Evolutionary conservation across 805 yeast species (phyloP).

Genomic region (Myxozyma neglecta): DNA sequence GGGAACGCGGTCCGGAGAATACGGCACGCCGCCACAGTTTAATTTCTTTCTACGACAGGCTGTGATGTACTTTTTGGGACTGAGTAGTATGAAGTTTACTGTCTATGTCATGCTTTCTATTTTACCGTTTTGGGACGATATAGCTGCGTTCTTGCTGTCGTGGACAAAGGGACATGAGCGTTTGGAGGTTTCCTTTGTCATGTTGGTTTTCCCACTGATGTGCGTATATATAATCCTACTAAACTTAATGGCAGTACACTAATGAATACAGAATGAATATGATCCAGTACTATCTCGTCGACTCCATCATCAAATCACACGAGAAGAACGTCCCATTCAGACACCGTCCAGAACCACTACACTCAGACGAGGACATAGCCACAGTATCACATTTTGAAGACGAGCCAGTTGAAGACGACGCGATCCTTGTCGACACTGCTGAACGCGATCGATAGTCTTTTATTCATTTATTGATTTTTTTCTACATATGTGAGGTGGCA

Average conservation of each 20-base stretch:
- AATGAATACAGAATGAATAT: conserved; percentile 42
- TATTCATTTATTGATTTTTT: not conserved
- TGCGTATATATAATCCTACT: conserved; percentile 8
- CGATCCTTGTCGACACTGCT: conserved; percentile 14
- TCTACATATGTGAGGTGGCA: not conserved
- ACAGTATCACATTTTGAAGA: conserved; percentile 16
- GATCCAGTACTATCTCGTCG: conserved; percentile 56
- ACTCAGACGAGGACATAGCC: conserved; percentile 2
- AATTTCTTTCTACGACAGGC: conserved; percentile 72
- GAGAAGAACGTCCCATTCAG: conserved; percentile 14
- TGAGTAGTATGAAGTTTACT: conserved; percentile 61
- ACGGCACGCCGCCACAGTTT: conserved; percentile 61
- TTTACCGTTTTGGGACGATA: conserved; percentile 65
- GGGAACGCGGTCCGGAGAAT: conserved; percentile 54
- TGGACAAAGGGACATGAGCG: conserved; percentile 82
- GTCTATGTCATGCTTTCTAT: conserved; percentile 58
- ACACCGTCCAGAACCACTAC: not conserved
- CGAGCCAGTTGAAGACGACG: conserved; percentile 22
- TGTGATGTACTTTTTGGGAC: conserved; percentile 62
- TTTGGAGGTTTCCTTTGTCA: conserved; percentile 81
- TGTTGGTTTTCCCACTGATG: conserved; percentile 53
- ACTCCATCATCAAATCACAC: conserved; percentile 58
- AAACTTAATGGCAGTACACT: no score
- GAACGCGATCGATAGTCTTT: not conserved
- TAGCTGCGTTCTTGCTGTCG: conserved; percentile 73